A percentile compares a stretch with the other conserved stretches of the same genome.
phyloP scores from a whole-genome alignment of 83 land plant genomes.

The Diphasiastrum complanatum region DNA sequence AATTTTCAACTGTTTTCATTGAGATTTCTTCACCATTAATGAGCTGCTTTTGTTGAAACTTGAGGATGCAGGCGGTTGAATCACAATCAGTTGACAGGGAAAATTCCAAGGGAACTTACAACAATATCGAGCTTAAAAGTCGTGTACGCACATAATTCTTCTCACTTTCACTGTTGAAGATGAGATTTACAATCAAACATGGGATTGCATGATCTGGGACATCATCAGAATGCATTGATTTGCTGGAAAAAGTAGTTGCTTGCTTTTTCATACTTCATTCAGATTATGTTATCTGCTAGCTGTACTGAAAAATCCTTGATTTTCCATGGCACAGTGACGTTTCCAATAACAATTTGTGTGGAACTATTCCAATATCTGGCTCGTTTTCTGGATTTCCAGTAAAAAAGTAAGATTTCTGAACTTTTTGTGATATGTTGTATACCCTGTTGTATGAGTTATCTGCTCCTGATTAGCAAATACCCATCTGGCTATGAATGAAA shows the following conservation, averaged over 20 bases:
- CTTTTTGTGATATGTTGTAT: too few relatives aligned
- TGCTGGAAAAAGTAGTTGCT: slow-evolving; percentile 42
- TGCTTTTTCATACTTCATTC: not conserved
- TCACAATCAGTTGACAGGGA: slow-evolving; percentile 48
- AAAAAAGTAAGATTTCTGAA: slow-evolving; percentile 64
- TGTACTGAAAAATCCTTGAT: not conserved
- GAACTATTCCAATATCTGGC: slow-evolving; percentile 70
- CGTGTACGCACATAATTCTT: slow-evolving; percentile 38
- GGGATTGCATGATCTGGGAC: slow-evolving; percentile 43
- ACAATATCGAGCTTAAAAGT: slow-evolving; percentile 45
- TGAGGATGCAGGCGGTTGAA: slow-evolving; percentile 44
- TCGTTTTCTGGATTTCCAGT: slow-evolving; percentile 70
- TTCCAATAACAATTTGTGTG: slow-evolving; percentile 65
- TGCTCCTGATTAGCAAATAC: too few relatives aligned
- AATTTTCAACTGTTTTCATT: not conserved
- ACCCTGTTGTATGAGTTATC: too few relatives aligned
- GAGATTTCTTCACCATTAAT: not conserved
- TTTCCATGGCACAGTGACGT: slow-evolving; percentile 45
- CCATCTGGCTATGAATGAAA: too few relatives aligned
- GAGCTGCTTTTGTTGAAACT: slow-evolving; percentile 3
- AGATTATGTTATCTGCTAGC: not conserved
- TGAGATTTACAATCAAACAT: slow-evolving; percentile 43
- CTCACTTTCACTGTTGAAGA: slow-evolving; percentile 11
- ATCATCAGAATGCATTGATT: slow-evolving; percentile 22
- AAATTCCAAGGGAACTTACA: slow-evolving; percentile 52